Evolutionary conservation across 257 asterid genomes (phyloP).

Genomic region (Ilex aquifolium): DNA sequence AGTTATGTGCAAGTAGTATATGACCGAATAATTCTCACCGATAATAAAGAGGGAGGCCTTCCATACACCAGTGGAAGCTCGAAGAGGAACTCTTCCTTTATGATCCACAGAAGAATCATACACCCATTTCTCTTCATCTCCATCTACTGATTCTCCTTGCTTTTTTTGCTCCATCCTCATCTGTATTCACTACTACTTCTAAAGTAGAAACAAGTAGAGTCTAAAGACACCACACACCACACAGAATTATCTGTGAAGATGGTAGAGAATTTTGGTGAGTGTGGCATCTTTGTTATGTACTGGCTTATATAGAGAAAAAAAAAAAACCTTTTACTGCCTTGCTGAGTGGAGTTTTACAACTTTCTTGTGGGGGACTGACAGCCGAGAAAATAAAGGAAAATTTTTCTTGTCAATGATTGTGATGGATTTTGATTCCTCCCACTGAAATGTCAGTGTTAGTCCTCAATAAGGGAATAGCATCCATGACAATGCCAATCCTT

Average conservation of each 20-base stretch:
- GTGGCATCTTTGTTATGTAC: conserved; percentile 17
- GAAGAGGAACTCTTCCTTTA: conserved; percentile 64
- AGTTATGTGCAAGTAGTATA: no score
- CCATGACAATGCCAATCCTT: conserved; percentile 3
- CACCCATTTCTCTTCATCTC: conserved; percentile 67
- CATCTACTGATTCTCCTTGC: conserved; percentile 17
- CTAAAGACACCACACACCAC: no score
- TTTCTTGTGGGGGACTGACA: no score
- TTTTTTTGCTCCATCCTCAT: conserved; percentile 31
- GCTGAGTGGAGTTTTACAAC: no score
- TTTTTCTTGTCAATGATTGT: conserved; percentile 7
- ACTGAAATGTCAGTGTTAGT: conserved; percentile 2
- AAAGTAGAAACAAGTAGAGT: background rate
- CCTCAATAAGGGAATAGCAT: conserved; percentile 10
- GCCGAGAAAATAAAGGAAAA: conserved; percentile 1
- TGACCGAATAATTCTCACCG: conserved; percentile 29
- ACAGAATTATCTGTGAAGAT: background rate
- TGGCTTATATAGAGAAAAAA: conserved; percentile 26
- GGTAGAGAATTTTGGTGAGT: conserved; percentile 12
- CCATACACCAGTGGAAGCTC: conserved; percentile 88
- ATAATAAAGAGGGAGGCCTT: conserved; percentile 81
- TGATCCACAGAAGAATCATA: conserved; percentile 65
- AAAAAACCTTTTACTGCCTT: background rate
- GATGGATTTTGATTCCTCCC: conserved; percentile 2
- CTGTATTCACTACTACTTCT: conserved; percentile 7